Evolutionary conservation across 768 basidiomycete genomes (phyloP), one percentile per base, ranked within the genome.

Genomic region (Clathrus columnatus): DNA sequence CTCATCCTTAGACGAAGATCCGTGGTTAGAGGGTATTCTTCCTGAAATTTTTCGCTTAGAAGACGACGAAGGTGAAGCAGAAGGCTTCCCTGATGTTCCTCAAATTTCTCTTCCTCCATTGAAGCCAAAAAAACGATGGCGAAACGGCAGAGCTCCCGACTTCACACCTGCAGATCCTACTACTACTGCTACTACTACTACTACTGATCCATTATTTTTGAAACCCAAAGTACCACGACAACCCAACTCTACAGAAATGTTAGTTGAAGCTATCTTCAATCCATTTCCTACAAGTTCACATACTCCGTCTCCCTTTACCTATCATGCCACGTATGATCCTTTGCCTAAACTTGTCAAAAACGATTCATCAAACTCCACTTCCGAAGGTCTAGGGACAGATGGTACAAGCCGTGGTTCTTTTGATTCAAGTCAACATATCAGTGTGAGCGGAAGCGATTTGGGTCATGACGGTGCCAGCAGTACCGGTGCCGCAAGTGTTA

Each of bases 261-360:
- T 91, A 42, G 89, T 90, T 63, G 88, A 91, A 54, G 81, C 85
- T 5, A 65, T 91, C 23, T 91, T 91, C 65, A 91, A 91, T 61
- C 87, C 88, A 1, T 74, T 75, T 1, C 75, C 73, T 1, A 78
- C 78, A 7, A 70, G 54, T 5, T 60, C 56, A 21, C 46, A 30
- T 26, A 51, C 36, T 1, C 59, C 69, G 1, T 67, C 62, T 4
- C 72, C 71, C 4, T 72, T 73, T 58, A 73, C 72, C 6, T 72
- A 70, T 52, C 69, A 70, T 41, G 61, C 71, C 68, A 48, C 58
- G 57, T 14, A 61, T 61, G 16, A 44, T 17, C 21, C 5, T 28
- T 18, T 21, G 10, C n/a, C 51, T 42, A 42, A 41, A 27, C 32
- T 27, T 32, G 27, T 24, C 20, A 42, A 53, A 20, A 44, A 48